Conservation (phyloP, 2,329 filamentous ascomycete genomes). For the Nigrograna mackinnonii region DNA sequence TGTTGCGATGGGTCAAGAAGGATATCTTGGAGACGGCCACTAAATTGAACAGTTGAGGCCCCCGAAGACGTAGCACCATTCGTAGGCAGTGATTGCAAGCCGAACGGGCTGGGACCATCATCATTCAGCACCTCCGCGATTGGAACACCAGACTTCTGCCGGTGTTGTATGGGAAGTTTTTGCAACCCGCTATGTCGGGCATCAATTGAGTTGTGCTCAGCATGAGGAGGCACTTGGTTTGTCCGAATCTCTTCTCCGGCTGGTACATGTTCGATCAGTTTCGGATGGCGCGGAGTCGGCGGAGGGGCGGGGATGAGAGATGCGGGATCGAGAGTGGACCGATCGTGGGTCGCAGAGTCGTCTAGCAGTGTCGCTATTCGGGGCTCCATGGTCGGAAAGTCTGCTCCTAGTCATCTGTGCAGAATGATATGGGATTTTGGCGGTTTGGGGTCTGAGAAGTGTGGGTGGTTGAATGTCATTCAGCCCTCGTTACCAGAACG, state of each 20-base stretch:
- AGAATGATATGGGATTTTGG: no score
- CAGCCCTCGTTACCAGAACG: no score
- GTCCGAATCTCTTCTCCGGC: slow-evolving; percentile 10
- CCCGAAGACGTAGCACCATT: slow-evolving; percentile 10
- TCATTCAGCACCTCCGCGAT: slow-evolving; percentile 40
- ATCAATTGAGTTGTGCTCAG: slow-evolving; percentile 4
- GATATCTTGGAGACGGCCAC: slow-evolving; percentile 29
- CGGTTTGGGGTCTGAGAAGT: no score
- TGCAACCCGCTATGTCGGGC: slow-evolving; percentile 5
- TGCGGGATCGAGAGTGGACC: slow-evolving; percentile 14
- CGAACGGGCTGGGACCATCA: slow-evolving; percentile 14
- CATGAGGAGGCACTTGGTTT: slow-evolving; percentile 8
- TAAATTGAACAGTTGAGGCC: slow-evolving; percentile 25
- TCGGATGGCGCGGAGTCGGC: slow-evolving; percentile 9
- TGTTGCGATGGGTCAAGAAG: slow-evolving; percentile 24
- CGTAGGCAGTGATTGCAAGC: slow-evolving; percentile 13
- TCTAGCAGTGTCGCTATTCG: slow-evolving; percentile 30
- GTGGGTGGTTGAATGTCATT: no score
- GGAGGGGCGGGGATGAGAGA: slow-evolving; percentile 10
- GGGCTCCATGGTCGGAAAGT: slow-evolving; percentile 21
- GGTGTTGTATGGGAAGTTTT: slow-evolving; percentile 3
- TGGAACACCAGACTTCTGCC: slow-evolving; percentile 31
- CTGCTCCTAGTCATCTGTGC: no score
- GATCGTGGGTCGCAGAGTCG: slow-evolving; percentile 15
- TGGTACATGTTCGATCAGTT: slow-evolving; percentile 17